Base-by-base conservation (phyloP, 2,329 filamentous ascomycete species). In the Fusarium keratoplasticum region DNA sequence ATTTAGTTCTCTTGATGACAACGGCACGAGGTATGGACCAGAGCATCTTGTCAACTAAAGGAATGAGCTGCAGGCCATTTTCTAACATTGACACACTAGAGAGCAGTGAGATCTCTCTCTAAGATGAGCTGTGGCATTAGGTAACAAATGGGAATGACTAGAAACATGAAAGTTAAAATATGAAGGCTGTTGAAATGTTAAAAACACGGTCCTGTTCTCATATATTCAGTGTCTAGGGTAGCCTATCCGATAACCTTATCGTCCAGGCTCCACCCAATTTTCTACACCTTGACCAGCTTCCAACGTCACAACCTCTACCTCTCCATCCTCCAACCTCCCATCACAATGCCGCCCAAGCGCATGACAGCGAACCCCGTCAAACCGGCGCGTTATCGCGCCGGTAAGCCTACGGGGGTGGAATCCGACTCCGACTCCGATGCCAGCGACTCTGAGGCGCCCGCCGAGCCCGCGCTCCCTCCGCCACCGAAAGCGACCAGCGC, bases 281-380 rank as follows among this genome's bases (percentile, higher is more conserved):
- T 71, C 62, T 31, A 54, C 31, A 65, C 64, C 44, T 35, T 35
- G 60, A 60, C 47, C 59, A 69, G 57, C 55, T 52, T 71, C 58
- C 58, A 77, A 75, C 76, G 72, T 78, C 76, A 77, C 72, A 55
- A 44, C 35, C 60, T 73, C 33, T 16, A 38, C 36, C 52, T 73
- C 50, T 52, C 61, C 60, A 63, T 57, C 22, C 42, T 27, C 60
- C 62, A 59, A 61, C 27, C 31, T 66, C 57, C 50, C 31, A 52
- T 52, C 75, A 79, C 61, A 67, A 90, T 89, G 88, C 92, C 93
- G 71, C 90, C 92, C 14, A 95, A 94, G 82, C 93, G 94, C 79
- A 98, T 98, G 94, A 98, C 96, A 72, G 95, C 95, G 72, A 98
- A 98, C 80, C 95, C 94, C 5, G 85, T 92, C 67, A 92, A 91